phyloP scores from a whole-genome alignment of 176 grass and related monocot genomes.

The Pontederia crassipes region DNA sequence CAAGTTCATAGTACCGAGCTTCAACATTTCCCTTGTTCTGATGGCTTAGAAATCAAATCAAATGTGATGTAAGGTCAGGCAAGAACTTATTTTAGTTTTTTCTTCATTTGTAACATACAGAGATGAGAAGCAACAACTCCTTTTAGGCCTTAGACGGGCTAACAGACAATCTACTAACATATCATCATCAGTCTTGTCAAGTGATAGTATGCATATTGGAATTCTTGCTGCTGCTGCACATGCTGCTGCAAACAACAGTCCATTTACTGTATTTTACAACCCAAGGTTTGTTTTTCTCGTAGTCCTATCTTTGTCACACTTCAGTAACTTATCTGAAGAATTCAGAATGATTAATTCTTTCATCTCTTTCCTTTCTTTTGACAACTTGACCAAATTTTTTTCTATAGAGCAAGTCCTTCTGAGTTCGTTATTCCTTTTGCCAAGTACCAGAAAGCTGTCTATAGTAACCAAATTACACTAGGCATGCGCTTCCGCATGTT shows the following conservation, averaged over 20 bases:
- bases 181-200: slow-evolving; percentile 67
- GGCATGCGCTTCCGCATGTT: slow-evolving; percentile 87
- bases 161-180: slow-evolving; percentile 63
- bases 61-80: too few species aligned
- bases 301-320: neutral
- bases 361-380: slow-evolving; percentile 16
- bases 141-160: slow-evolving; percentile 60
- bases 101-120: slow-evolving; percentile 22
- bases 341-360: neutral
- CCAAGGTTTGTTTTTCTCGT: slow-evolving; percentile 38
- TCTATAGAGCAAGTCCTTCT: slow-evolving; percentile 57
- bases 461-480: slow-evolving; percentile 53
- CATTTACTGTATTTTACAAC: slow-evolving; percentile 75
- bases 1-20: too few species aligned
- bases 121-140: slow-evolving; percentile 54
- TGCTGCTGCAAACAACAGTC: slow-evolving; percentile 59
- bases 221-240: slow-evolving; percentile 77
- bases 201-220: slow-evolving; percentile 84
- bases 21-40: too few species aligned
- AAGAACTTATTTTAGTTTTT: slow-evolving; percentile 4
- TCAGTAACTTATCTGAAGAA: neutral
- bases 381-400: slow-evolving; percentile 9
- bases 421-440: slow-evolving; percentile 85
- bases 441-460: slow-evolving; percentile 68
- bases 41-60: too few species aligned